Base-by-base conservation (phyloP, 441 rosid genomes). In the Populus hybrid region DNA sequence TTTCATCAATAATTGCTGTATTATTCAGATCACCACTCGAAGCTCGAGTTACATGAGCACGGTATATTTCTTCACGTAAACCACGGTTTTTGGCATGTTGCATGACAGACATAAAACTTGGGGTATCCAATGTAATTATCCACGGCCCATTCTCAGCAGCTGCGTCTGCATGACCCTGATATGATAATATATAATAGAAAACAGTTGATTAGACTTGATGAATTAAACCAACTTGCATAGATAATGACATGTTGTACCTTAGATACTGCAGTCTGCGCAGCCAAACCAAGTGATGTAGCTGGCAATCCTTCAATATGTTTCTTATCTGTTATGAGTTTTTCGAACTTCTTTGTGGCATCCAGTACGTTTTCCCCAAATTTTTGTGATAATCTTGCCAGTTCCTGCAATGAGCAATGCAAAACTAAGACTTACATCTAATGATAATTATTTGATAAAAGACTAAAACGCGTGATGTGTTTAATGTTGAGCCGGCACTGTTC, bases 311-410 rank as follows among this genome's bases (percentile, higher is more conserved):
- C 95, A 56, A 95, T 85, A 74, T 90, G 98, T 75, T 88, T 91
- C 86, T 93, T 89, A 83, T 91, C 91, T 1, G 88, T 88, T 56
- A 95, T 87, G 72, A 92, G 77, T 82, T 91, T 95, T 87, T 90
- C 96, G 86, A 90, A 95, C 69, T 88, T 90, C 84, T 93, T 95
- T 80, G 98, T 95, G 76, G 98, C 92, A 81, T 95, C 99, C 88
- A 95, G 83, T 75, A 92, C 97, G 72, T 95, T 95, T 84, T 92
- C 98, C 67, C 74, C 87, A 73, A 95, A 95, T 80, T 92, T 95
- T 73, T 89, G 93, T 67, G 96, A 87, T 59, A 92, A 86, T 74
- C 87, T 90, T 78, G 91, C 90, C 73, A 95, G 84, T 85, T 95
- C 98, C 99, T 95, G 87, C 12, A 77, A 29, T 33, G 45, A 35